These are phyloP conservation scores for Dalbergia cochinchinensis DNA, from an alignment of 306 rosid species.

Conservation along the genomic window DNA sequence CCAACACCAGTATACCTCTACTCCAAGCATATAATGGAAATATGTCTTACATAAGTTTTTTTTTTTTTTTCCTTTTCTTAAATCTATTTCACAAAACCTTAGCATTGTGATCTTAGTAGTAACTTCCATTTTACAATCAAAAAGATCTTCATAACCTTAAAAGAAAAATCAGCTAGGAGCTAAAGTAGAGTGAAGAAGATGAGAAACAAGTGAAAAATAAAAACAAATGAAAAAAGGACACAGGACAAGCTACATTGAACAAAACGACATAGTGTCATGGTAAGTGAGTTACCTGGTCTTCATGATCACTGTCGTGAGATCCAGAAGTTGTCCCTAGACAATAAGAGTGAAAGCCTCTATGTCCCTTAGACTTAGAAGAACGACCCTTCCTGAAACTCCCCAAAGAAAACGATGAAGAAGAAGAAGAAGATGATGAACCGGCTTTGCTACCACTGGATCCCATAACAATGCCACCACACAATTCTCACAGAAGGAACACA, in stretches of 20 bases:
- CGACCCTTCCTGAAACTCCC: conserved; percentile 51
- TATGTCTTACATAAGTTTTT: background rate
- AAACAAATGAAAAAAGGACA: background rate
- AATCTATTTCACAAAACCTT: background rate
- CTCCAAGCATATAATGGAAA: background rate
- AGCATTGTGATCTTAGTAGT: conserved; percentile 9
- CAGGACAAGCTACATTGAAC: background rate
- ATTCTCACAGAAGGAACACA: background rate
- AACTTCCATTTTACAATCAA: conserved; percentile 18
- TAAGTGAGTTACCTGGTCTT: conserved; percentile 54
- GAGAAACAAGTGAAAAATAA: background rate
- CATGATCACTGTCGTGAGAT: conserved; percentile 65
- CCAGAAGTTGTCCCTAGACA: conserved; percentile 77
- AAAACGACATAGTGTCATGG: background rate
- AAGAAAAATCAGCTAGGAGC: conserved; percentile 1
- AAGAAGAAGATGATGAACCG: conserved; percentile 30
- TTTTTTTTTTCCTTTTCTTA: background rate
- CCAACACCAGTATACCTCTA: background rate
- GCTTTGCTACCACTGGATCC: conserved; percentile 83
- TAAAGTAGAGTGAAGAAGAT: background rate
- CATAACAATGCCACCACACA: conserved; percentile 52
- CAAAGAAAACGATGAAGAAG: conserved; percentile 48
- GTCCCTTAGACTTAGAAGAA: conserved; percentile 53
- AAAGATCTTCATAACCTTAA: conserved; percentile 2
- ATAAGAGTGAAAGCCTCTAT: conserved; percentile 60